These are phyloP conservation scores for Pelargonium myrrhifolium DNA, from an alignment of 441 rosid genomes.

Conservation along the genomic window DNA sequence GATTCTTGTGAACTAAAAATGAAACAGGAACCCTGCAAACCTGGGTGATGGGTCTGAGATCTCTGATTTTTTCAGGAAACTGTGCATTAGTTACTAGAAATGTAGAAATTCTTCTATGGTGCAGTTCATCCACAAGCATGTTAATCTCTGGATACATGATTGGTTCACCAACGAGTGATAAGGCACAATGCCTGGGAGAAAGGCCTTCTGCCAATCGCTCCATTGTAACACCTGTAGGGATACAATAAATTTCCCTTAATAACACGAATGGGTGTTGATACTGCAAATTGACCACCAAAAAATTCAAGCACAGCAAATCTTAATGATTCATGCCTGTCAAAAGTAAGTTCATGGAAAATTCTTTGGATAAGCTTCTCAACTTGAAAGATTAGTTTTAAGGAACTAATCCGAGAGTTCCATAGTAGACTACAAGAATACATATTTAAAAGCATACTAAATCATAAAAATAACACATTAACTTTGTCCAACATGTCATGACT, in stretches of 20 bases:
- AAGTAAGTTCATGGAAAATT: neutral
- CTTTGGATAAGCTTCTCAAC: neutral
- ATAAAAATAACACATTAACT: too few species aligned
- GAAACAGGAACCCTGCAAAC: slow-evolving; percentile 31
- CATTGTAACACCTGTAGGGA: slow-evolving; percentile 59
- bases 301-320: neutral
- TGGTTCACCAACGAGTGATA: slow-evolving; percentile 96
- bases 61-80: slow-evolving; percentile 77
- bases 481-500: too few species aligned
- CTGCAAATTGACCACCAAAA: neutral
- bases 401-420: neutral
- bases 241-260: slow-evolving; percentile 16
- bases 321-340: neutral
- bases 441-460: too few species aligned
- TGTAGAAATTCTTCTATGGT: slow-evolving; percentile 67
- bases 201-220: slow-evolving; percentile 77
- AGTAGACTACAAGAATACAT: neutral
- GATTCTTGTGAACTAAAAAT: slow-evolving; percentile 6
- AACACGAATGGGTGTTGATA: neutral
- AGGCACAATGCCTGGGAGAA: slow-evolving; percentile 84
- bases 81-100: slow-evolving; percentile 95
- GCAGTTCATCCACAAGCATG: slow-evolving; percentile 80
- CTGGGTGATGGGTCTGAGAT: slow-evolving; percentile 78
- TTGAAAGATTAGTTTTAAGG: neutral
- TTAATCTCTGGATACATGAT: slow-evolving; percentile 94